These are phyloP conservation scores for Liquidambar formosana DNA, from an alignment of 164 flowering plant species.

Conservation along the genomic window DNA sequence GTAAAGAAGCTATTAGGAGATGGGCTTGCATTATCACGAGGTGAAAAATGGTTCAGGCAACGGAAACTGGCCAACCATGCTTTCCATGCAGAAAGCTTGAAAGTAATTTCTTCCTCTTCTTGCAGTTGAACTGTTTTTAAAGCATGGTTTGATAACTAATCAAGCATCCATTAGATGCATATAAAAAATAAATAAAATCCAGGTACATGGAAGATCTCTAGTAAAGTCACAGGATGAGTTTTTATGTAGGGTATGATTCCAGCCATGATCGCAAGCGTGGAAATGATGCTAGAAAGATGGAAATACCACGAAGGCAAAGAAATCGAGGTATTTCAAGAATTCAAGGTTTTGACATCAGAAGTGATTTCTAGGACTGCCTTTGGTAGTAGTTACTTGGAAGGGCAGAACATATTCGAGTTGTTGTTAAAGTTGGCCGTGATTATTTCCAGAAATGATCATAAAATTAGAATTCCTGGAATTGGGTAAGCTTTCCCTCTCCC, in stretches of 20 bases:
- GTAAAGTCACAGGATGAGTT: neutral
- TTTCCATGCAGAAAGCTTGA: conserved; percentile 43
- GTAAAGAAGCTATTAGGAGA: conserved; percentile 41
- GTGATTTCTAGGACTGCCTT: conserved; percentile 55
- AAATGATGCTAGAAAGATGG: conserved; percentile 45
- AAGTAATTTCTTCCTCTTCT: conserved; percentile 20
- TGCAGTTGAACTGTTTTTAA: neutral
- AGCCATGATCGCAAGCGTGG: conserved; percentile 32
- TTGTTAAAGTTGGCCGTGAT: conserved; percentile 17
- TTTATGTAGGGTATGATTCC: conserved; percentile 38
- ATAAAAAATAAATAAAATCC: conserved; percentile 26
- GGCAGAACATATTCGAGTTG: conserved; percentile 43
- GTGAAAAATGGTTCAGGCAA: conserved; percentile 42
- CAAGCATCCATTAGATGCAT: conserved; percentile 21
- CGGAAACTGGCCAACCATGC: conserved; percentile 40
- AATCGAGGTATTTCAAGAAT: conserved; percentile 46
- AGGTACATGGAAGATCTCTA: neutral
- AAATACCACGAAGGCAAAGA: conserved; percentile 36
- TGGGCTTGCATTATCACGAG: conserved; percentile 37
- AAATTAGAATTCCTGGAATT: conserved; percentile 21
- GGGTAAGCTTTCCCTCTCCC: conserved; percentile 20
- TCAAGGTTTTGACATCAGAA: conserved; percentile 43
- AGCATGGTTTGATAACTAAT: conserved; percentile 27
- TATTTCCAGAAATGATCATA: conserved; percentile 10
- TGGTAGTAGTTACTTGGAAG: conserved; percentile 53